phyloP scores from a whole-genome alignment of 257 asterid genomes.

The Thymus quinquecostatus region DNA sequence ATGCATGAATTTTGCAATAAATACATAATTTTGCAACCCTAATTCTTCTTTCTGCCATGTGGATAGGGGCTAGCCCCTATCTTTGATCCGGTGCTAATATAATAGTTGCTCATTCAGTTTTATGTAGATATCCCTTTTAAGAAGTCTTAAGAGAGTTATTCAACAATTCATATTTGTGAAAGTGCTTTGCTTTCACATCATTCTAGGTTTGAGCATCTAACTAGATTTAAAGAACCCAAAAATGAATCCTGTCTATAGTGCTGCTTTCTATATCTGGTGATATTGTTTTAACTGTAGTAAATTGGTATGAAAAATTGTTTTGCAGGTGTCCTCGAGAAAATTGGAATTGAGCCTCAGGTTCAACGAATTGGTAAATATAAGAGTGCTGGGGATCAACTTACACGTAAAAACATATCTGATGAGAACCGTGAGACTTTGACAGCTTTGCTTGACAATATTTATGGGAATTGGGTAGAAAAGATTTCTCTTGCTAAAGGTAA shows the following conservation, averaged over 20 bases:
- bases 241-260: constrained; percentile 12
- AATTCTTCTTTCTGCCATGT: not conserved
- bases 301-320: constrained; percentile 34
- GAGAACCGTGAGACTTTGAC: constrained; percentile 93
- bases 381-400: constrained; percentile 93
- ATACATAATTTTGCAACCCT: not conserved
- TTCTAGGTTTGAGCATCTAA: not conserved
- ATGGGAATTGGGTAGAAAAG: constrained; percentile 79
- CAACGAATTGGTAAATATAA: constrained; percentile 91
- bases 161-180: too few relatives aligned
- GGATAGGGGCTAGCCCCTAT: not conserved
- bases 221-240: not conserved
- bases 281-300: constrained; percentile 31
- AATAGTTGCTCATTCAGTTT: not conserved
- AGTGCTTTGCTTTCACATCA: not conserved
- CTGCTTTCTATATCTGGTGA: constrained; percentile 21
- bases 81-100: not conserved
- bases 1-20: not conserved
- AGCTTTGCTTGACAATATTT: constrained; percentile 79
- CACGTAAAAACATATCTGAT: constrained; percentile 75
- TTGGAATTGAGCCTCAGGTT: constrained; percentile 93
- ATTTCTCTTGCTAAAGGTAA: constrained; percentile 74
- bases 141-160: constrained; percentile 5
- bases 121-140: not conserved
- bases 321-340: constrained; percentile 86